Base-by-base conservation (phyloP, 169 alveolate genomes). In the Eimeria praecox region DNA sequence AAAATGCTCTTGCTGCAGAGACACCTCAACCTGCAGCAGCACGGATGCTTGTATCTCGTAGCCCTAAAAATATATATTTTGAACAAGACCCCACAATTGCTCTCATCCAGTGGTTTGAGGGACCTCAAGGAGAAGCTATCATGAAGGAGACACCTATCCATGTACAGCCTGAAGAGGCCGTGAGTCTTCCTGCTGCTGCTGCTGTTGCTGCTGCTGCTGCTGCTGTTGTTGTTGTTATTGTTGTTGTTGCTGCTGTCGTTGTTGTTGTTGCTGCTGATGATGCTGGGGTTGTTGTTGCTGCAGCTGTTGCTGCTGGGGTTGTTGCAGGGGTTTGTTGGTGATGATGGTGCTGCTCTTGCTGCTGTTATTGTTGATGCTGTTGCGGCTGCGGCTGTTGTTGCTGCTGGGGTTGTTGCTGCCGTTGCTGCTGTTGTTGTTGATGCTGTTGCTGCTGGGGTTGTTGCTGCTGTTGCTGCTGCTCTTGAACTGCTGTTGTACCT, bases 21-120 rank as follows among this genome's bases (percentile, higher is more conserved):
- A 46, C 40, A 24, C 49, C 44, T 14, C 16, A 27, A 14, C 22
- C 8, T 8, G 90, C 90, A 4, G 90, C 44, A n/a, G 73, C 73
- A 20, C n/a, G 8, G 18, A 44, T 82, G 40, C 77, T 90, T 10
- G 95, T 56, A 42, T 27, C 95, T 4, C 40, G 95, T 33, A 14
- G 77, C 16, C 75, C 95, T 9, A 38, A 54, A 56, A 35, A 90
- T 24, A 12, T 44, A 3, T 12, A 49, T 22, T 30, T 22, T 16
- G 95, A 90, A 52, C 86, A 90, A 49, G 95, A 90, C 56, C 95
- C 95, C 8, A 42, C 86, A 16, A 40, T 90, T 42, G 77, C 35
- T 10, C 38, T 90, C 8, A 4, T 71, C 14, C 95, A 90, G 59
- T 69, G 71, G 73, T 66, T 73, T 30, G 6, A 22, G 62, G 90